Evolutionary conservation across 2,329 filamentous ascomycete species (phyloP).

Genomic region (Trichoderma citrinoviride): DNA sequence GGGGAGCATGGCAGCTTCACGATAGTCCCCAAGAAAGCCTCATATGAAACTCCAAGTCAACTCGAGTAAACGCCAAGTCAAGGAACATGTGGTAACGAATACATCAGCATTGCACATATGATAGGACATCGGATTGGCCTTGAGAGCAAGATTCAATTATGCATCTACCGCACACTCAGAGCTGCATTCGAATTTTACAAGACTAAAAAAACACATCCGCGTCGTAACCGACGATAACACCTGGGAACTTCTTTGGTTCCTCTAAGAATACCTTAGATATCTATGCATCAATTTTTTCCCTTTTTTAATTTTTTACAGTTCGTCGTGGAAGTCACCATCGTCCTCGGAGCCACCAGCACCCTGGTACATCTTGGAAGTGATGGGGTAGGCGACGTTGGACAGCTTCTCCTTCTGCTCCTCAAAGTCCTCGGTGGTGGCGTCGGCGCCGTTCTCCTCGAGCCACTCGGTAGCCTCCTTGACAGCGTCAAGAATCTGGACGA

Average conservation of each 20-base stretch:
- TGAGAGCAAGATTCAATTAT: slow-evolving; percentile 19
- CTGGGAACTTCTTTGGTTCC: slow-evolving; percentile 23
- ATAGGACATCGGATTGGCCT: neutral
- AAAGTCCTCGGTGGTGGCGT: slow-evolving; percentile 87
- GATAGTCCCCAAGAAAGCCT: neutral
- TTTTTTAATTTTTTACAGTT: slow-evolving; percentile 62
- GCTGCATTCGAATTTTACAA: slow-evolving; percentile 24
- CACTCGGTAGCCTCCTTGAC: slow-evolving; percentile 97
- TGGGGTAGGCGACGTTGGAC: slow-evolving; percentile 92
- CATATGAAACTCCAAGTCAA: neutral
- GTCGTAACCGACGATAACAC: slow-evolving; percentile 33
- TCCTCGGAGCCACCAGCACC: slow-evolving; percentile 59
- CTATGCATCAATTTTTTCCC: slow-evolving; percentile 60
- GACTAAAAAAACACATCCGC: slow-evolving; percentile 22
- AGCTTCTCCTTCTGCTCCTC: slow-evolving; percentile 99
- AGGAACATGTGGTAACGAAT: neutral
- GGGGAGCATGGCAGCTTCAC: too few relatives aligned
- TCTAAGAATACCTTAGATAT: slow-evolving; percentile 26
- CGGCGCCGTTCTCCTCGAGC: slow-evolving; percentile 90
- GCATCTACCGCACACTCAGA: slow-evolving; percentile 34
- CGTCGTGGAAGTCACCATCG: slow-evolving; percentile 72
- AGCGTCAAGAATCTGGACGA: slow-evolving; percentile 73
- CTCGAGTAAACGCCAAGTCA: neutral
- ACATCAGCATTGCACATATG: neutral
- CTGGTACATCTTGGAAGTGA: slow-evolving; percentile 95